A percentile compares a stretch with the other conserved stretches of the same genome.
These are phyloP conservation scores for Pythium sp. DNA, from an alignment of 352 stramenopile species.

Conservation along the genomic window DNA sequence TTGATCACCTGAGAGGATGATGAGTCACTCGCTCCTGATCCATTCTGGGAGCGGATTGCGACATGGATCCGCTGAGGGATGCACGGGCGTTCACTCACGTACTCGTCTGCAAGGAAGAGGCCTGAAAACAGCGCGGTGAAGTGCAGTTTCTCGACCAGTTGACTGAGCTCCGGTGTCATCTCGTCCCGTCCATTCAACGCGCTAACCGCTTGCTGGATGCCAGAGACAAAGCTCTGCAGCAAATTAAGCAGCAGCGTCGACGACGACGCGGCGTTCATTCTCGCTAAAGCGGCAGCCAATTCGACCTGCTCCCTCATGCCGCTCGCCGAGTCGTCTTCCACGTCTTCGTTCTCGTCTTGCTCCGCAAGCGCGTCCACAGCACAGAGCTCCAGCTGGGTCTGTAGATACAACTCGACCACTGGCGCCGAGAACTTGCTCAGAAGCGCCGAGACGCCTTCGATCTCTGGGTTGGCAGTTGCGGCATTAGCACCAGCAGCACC, in stretches of 20 bases:
- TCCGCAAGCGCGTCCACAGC: slow-evolving; percentile 61
- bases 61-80: slow-evolving; percentile 60
- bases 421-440: slow-evolving; percentile 58
- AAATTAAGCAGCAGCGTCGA: slow-evolving; percentile 54
- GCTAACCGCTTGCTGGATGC: slow-evolving; percentile 39
- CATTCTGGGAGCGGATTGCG: slow-evolving; percentile 22
- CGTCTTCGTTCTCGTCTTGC: slow-evolving; percentile 80
- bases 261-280: slow-evolving; percentile 58
- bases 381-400: slow-evolving; percentile 70
- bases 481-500: slow-evolving; percentile 10
- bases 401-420: slow-evolving; percentile 74
- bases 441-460: slow-evolving; percentile 32
- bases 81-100: slow-evolving; percentile 61
- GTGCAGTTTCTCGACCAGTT: slow-evolving; percentile 78
- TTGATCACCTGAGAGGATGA: slow-evolving; percentile 43
- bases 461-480: slow-evolving; percentile 20
- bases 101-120: slow-evolving; percentile 79
- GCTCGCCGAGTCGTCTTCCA: slow-evolving; percentile 75
- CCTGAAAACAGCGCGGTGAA: slow-evolving; percentile 78
- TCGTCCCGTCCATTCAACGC: slow-evolving; percentile 45
- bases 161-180: slow-evolving; percentile 54
- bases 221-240: slow-evolving; percentile 53
- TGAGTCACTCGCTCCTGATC: not conserved
- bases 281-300: slow-evolving; percentile 61
- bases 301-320: slow-evolving; percentile 66